phyloP scores from a whole-genome alignment of 495 filamentous ascomycete species.

The Penicillium dipodomyicola region DNA sequence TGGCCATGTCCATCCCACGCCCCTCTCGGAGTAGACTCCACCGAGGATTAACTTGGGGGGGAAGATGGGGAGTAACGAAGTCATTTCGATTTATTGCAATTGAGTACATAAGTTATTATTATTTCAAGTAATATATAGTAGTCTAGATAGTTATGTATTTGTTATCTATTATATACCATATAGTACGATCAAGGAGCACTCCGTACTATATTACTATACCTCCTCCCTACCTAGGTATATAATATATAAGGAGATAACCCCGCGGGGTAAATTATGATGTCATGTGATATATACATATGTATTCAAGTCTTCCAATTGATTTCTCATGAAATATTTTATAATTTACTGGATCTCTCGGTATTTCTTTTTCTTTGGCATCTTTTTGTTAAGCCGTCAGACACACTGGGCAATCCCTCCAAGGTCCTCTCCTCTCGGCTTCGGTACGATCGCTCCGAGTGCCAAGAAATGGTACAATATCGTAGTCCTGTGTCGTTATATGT shows the following conservation, averaged over 20 bases:
- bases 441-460: not conserved
- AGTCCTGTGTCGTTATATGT: not conserved
- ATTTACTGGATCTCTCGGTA: too few species aligned
- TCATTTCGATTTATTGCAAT: not conserved
- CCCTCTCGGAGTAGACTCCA: conserved; percentile 27
- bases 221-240: too few species aligned
- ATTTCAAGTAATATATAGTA: not conserved
- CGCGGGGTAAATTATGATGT: not conserved
- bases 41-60: conserved; percentile 4
- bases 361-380: too few species aligned
- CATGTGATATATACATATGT: too few species aligned
- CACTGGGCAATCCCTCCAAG: too few species aligned
- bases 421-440: too few species aligned
- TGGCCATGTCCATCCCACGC: conserved; percentile 15
- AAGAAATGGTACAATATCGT: not conserved
- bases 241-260: not conserved
- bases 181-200: not conserved
- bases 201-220: too few species aligned
- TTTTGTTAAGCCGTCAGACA: too few species aligned
- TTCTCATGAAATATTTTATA: too few species aligned
- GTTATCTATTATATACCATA: too few species aligned
- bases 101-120: not conserved
- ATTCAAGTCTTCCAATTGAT: too few species aligned
- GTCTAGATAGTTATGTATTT: not conserved
- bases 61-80: too few species aligned